Evolutionary conservation across 75 land plant genomes (phyloP).

Genomic region (Picea sitchensis): DNA sequence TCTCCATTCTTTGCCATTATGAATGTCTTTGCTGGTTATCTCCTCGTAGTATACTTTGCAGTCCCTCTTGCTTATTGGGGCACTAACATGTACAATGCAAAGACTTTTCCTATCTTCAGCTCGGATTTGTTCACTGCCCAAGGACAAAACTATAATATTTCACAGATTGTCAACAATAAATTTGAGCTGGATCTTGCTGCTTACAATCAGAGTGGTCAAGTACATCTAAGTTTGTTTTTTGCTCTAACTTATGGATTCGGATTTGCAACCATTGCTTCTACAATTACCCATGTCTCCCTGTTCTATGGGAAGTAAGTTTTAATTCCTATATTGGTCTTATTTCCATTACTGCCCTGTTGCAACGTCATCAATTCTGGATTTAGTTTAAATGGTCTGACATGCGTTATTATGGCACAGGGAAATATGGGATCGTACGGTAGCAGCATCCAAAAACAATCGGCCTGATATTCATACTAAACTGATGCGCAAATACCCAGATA

Average conservation of each 20-base stretch:
- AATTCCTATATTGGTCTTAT: slow-evolving; percentile 45
- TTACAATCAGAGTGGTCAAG: slow-evolving; percentile 45
- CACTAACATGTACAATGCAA: slow-evolving; percentile 48
- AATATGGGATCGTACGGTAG: slow-evolving; percentile 41
- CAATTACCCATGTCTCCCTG: slow-evolving; percentile 58
- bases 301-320: slow-evolving; percentile 75
- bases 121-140: slow-evolving; percentile 36
- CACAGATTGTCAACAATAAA: slow-evolving; percentile 55
- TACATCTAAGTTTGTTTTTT: slow-evolving; percentile 72
- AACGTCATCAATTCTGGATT: slow-evolving; percentile 37
- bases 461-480: slow-evolving; percentile 69
- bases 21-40: slow-evolving; percentile 58
- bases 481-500: slow-evolving; percentile 67
- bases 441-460: slow-evolving; percentile 2
- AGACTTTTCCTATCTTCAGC: slow-evolving; percentile 63
- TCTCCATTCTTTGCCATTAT: slow-evolving; percentile 69
- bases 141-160: slow-evolving; percentile 54
- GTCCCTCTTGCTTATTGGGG: slow-evolving; percentile 67
- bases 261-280: slow-evolving; percentile 73
- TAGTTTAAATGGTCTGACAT: background rate
- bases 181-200: slow-evolving; percentile 46
- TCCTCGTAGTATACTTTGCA: slow-evolving; percentile 40
- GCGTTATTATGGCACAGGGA: slow-evolving; percentile 29
- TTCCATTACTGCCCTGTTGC: slow-evolving; percentile 34
- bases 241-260: slow-evolving; percentile 64